phyloP scores from a whole-genome alignment of 2,329 filamentous ascomycete species.

The Xylaria sp. region DNA sequence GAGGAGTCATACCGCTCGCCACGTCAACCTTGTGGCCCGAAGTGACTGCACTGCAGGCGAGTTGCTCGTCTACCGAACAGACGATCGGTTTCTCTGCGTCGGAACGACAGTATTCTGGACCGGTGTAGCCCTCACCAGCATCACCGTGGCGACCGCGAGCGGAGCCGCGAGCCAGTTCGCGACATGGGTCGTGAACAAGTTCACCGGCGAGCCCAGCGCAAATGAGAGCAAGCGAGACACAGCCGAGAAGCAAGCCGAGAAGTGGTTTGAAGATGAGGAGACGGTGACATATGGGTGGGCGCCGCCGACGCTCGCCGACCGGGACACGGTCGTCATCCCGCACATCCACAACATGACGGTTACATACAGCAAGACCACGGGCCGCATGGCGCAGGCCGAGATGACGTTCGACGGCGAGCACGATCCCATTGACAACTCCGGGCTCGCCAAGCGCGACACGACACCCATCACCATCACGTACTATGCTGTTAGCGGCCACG shows the following conservation, averaged over 20 bases:
- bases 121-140: neutral
- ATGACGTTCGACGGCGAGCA: neutral
- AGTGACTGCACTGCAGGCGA: neutral
- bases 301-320: neutral
- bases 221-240: neutral
- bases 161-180: neutral
- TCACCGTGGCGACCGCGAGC: neutral
- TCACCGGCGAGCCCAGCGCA: neutral
- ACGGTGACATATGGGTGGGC: neutral
- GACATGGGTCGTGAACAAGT: neutral
- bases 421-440: neutral
- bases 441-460: neutral
- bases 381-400: neutral
- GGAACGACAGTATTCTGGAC: neutral
- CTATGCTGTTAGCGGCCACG: neutral
- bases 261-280: neutral
- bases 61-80: neutral
- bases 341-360: neutral
- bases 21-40: neutral
- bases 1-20: neutral
- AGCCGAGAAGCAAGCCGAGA: neutral
- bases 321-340: neutral
- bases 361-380: neutral
- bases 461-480: neutral
- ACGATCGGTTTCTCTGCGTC: neutral